Conservation (phyloP, 148 eudicot species). For the Limonium bicolor region DNA sequence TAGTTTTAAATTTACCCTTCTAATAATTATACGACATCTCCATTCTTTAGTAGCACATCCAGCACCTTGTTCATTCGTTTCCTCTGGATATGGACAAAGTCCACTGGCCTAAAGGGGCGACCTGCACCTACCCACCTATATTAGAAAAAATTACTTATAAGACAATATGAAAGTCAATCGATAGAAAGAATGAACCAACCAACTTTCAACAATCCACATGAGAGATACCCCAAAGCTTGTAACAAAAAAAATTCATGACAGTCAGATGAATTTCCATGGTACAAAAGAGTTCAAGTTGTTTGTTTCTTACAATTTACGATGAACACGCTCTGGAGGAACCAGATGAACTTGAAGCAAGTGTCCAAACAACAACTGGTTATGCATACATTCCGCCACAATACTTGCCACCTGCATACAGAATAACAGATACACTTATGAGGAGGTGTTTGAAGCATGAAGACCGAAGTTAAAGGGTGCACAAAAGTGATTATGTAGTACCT, state of each 20-base stretch:
- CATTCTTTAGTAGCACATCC: not conserved
- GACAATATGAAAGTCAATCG: no score
- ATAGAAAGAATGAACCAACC: no score
- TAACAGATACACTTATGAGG: not conserved
- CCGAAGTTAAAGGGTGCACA: no score
- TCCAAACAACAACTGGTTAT: conserved; percentile 80
- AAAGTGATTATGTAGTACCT: conserved; percentile 23
- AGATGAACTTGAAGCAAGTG: conserved; percentile 74
- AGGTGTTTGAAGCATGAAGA: not conserved
- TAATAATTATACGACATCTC: not conserved
- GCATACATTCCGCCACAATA: conserved; percentile 86
- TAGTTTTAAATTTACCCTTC: no score
- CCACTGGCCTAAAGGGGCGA: conserved; percentile 26
- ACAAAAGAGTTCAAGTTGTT: no score
- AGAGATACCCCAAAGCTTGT: no score
- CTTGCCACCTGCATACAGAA: conserved; percentile 57
- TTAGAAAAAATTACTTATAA: no score
- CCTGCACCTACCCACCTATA: conserved; percentile 71
- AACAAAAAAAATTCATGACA: no score
- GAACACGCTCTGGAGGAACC: conserved; percentile 60
- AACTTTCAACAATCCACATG: no score
- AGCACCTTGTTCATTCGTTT: conserved; percentile 57
- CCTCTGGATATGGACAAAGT: conserved; percentile 60
- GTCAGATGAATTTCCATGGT: no score
- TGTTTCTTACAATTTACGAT: conserved; percentile 60